phyloP scores from a whole-genome alignment of 2,329 filamentous ascomycete genomes.

The Teratosphaeria gauchensis region DNA sequence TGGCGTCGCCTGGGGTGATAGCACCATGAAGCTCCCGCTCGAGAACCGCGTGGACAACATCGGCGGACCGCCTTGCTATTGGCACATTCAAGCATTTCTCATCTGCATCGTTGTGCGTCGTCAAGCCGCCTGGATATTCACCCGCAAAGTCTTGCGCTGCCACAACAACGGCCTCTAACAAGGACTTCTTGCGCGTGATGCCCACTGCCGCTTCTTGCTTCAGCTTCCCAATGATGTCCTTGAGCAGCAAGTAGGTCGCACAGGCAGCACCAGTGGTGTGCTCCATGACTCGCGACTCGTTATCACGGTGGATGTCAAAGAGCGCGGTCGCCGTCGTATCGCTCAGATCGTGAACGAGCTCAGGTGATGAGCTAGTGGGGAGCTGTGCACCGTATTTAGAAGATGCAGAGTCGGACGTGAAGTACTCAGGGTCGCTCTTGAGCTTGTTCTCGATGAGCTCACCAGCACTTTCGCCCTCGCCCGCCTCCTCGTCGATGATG shows the following conservation, averaged over 20 bases:
- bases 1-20: not conserved
- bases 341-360: not conserved
- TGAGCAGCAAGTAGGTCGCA: not conserved
- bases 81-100: not conserved
- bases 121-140: not conserved
- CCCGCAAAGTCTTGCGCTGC: not conserved
- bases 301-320: not conserved
- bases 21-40: not conserved
- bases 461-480: not conserved
- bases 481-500: not conserved
- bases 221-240: not conserved
- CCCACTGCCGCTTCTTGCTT: not conserved
- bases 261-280: not conserved
- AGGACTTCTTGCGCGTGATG: not conserved
- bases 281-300: not conserved
- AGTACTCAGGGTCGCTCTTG: not conserved
- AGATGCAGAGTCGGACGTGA: not conserved
- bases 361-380: not conserved
- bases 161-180: not conserved
- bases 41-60: not conserved
- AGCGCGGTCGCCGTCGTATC: not conserved
- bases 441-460: not conserved
- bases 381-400: not conserved
- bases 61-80: not conserved
- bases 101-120: not conserved